Percentiles rank a stretch among this genome's conserved stretches.
Conservation (phyloP, 495 filamentous ascomycete species). For the Xeromyces bisporus region DNA sequence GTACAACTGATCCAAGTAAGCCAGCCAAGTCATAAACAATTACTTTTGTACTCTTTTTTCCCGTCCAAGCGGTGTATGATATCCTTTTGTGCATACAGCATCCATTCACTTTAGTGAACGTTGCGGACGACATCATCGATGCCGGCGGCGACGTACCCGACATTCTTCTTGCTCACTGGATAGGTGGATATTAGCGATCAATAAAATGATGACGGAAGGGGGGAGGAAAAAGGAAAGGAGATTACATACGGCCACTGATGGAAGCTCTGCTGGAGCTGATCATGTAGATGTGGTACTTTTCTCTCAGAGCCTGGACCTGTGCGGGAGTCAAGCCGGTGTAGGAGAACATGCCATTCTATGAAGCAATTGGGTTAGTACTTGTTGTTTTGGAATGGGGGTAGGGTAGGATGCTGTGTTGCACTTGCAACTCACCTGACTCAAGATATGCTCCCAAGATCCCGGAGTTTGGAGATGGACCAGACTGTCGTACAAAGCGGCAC, state of each 20-base stretch:
- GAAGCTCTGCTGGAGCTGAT: slow-evolving; percentile 31
- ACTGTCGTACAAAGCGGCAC: slow-evolving; percentile 26
- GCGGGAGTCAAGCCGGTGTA: slow-evolving; percentile 30
- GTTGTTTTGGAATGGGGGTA: not conserved
- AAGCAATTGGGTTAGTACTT: slow-evolving; percentile 4
- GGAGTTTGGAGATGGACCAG: slow-evolving; percentile 27
- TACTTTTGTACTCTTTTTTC: no score
- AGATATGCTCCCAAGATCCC: slow-evolving; percentile 33
- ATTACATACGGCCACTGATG: slow-evolving; percentile 29
- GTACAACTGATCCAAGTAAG: no score
- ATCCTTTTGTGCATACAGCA: no score
- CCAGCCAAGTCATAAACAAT: no score
- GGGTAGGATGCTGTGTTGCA: no score
- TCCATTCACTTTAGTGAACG: slow-evolving; percentile 12
- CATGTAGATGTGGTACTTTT: slow-evolving; percentile 33
- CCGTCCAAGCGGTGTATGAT: no score
- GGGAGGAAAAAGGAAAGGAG: slow-evolving; percentile 6
- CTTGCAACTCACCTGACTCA: slow-evolving; percentile 24
- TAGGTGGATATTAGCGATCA: slow-evolving; percentile 1
- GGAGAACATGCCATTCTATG: slow-evolving; percentile 36
- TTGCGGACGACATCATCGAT: slow-evolving; percentile 31
- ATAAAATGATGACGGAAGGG: slow-evolving; percentile 3
- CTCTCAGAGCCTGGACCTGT: slow-evolving; percentile 28
- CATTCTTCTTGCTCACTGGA: slow-evolving; percentile 36
- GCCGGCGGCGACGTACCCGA: slow-evolving; percentile 30